Evolutionary conservation across 1,139 yeast species (phyloP).

Genomic region (Blastobotrys niveus): DNA sequence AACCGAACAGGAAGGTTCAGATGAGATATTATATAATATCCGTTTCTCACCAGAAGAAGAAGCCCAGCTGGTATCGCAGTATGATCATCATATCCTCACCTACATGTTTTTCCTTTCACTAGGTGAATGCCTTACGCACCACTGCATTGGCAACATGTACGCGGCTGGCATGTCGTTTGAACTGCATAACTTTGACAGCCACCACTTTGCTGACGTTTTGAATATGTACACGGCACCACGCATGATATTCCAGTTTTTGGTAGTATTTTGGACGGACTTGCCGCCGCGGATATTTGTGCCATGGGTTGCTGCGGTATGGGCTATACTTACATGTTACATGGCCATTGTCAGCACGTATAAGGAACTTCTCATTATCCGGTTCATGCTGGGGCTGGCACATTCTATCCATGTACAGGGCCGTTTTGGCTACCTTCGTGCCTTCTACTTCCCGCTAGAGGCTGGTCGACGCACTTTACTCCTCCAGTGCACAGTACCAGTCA

Average conservation of each 20-base stretch:
- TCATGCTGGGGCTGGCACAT: not conserved
- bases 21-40: too few relatives aligned
- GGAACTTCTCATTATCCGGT: conserved; percentile 3
- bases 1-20: too few relatives aligned
- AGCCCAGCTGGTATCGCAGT: not conserved
- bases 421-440: conserved; percentile 2
- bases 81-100: conserved; percentile 4
- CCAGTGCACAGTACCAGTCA: not conserved
- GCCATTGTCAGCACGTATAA: not conserved
- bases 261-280: conserved; percentile 1
- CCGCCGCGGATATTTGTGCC: conserved; percentile 7
- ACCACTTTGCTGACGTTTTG: conserved; percentile 7
- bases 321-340: not conserved
- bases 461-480: not conserved
- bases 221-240: not conserved
- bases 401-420: not conserved
- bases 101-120: not conserved
- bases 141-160: conserved; percentile 7
- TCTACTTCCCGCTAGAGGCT: conserved; percentile 2
- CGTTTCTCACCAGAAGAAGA: conserved; percentile 7
- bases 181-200: not conserved
- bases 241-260: not conserved
- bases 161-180: conserved; percentile 5
- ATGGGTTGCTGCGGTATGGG: conserved; percentile 1
- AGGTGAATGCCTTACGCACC: not conserved